A percentile compares a stretch with the other conserved stretches of the same genome.
phyloP scores from a whole-genome alignment of 2,329 filamentous ascomycete species.

The Clarireedia hainanense region DNA sequence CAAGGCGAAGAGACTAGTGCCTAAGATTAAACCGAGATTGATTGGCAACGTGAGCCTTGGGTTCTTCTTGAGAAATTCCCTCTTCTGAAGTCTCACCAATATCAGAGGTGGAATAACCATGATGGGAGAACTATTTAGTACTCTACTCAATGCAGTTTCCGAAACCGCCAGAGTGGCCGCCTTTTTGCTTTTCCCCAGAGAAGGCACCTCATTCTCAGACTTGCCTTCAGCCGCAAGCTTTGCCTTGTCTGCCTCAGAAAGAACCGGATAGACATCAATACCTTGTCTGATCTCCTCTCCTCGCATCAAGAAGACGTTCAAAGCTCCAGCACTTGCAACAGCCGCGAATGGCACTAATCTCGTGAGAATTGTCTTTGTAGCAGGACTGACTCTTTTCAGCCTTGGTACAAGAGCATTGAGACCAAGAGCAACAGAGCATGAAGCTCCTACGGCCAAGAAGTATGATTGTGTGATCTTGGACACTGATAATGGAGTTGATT shows the following conservation, averaged over 20 bases:
- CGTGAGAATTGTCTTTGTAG: conserved; percentile 66
- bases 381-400: conserved; percentile 66
- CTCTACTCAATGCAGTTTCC: conserved; percentile 85
- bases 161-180: conserved; percentile 84
- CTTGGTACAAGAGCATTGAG: conserved; percentile 85
- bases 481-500: conserved; percentile 80
- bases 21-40: conserved; percentile 80
- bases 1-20: conserved; percentile 79
- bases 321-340: conserved; percentile 79
- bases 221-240: conserved; percentile 48
- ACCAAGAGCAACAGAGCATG: conserved; percentile 86
- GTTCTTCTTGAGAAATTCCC: conserved; percentile 69
- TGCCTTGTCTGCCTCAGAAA: conserved; percentile 61
- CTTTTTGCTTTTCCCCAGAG: conserved; percentile 78
- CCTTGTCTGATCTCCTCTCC: conserved; percentile 89
- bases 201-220: conserved; percentile 56
- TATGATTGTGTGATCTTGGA: conserved; percentile 83
- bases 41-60: conserved; percentile 73
- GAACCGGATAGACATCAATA: conserved; percentile 84
- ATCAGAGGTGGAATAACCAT: conserved; percentile 92
- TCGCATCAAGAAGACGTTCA: conserved; percentile 98
- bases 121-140: conserved; percentile 90
- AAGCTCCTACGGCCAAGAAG: conserved; percentile 82
- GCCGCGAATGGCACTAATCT: conserved; percentile 95
- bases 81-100: conserved; percentile 76